These are phyloP conservation scores for Cercospora sp. DNA, from an alignment of 2,329 filamentous ascomycete species.

Conservation along the genomic window DNA sequence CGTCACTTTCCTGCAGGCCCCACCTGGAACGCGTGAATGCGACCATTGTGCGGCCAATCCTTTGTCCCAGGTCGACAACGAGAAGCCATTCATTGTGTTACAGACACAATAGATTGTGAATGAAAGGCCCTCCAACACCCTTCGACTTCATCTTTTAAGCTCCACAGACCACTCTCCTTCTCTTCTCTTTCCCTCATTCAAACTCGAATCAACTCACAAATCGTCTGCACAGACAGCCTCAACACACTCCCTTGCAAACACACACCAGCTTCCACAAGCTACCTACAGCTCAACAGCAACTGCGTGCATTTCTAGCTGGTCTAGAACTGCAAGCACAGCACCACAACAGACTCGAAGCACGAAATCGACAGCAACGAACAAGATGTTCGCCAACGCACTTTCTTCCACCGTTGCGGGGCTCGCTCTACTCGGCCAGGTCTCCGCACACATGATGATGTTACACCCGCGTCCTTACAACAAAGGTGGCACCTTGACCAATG, in stretches of 20 bases:
- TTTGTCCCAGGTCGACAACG: slow-evolving; percentile 5
- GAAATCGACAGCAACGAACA: slow-evolving; percentile 16
- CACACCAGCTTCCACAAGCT: slow-evolving; percentile 10
- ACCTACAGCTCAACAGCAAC: slow-evolving; percentile 18
- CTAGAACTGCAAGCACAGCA: slow-evolving; percentile 20
- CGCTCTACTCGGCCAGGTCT: slow-evolving; percentile 43
- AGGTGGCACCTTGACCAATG: too few relatives aligned
- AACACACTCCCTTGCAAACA: slow-evolving; percentile 13
- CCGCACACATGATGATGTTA: slow-evolving; percentile 84
- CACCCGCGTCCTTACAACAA: too few relatives aligned
- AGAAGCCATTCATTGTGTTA: slow-evolving; percentile 12
- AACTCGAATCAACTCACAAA: neutral
- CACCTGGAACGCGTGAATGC: slow-evolving; percentile 11
- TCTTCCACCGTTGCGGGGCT: slow-evolving; percentile 41
- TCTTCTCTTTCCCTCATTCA: slow-evolving; percentile 10
- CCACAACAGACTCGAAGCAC: slow-evolving; percentile 3
- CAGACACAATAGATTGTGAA: slow-evolving; percentile 19
- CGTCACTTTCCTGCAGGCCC: neutral
- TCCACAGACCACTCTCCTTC: neutral
- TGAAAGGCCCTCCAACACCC: slow-evolving; percentile 16
- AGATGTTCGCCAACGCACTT: slow-evolving; percentile 16
- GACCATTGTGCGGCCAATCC: slow-evolving; percentile 6
- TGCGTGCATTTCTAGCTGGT: slow-evolving; percentile 24
- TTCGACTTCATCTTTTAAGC: slow-evolving; percentile 17
- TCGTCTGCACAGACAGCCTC: slow-evolving; percentile 8